Conservation (phyloP, 2,329 filamentous ascomycete genomes). For the Myriosclerotinia curreyana region DNA sequence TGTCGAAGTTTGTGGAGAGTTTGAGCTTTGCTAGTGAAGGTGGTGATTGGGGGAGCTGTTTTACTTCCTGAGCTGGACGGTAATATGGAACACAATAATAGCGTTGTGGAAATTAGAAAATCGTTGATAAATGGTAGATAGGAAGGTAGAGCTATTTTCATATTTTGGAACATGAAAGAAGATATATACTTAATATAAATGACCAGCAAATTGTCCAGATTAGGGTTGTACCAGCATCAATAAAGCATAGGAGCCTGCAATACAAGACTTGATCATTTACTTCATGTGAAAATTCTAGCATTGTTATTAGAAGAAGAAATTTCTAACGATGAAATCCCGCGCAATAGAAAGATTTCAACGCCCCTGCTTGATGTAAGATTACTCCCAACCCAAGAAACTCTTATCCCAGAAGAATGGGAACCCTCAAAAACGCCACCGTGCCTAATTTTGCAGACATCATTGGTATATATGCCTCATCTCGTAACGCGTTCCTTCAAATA, state of each 20-base stretch:
- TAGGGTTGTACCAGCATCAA: background rate
- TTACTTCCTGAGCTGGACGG: conserved; percentile 30
- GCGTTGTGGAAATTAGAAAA: background rate
- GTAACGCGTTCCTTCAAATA: conserved; percentile 23
- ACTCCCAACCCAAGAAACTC: conserved; percentile 8
- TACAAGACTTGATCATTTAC: background rate
- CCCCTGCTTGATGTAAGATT: conserved; percentile 14
- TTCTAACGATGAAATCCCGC: background rate
- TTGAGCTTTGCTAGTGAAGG: conserved; percentile 69
- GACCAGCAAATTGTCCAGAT: background rate
- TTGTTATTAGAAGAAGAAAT: background rate
- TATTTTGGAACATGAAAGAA: background rate
- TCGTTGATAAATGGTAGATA: background rate
- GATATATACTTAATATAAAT: background rate
- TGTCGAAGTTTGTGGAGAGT: conserved; percentile 70
- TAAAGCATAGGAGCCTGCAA: background rate
- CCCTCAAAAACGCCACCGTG: conserved; percentile 17
- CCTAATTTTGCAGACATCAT: conserved; percentile 11
- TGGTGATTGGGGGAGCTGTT: conserved; percentile 71
- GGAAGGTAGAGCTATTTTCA: background rate
- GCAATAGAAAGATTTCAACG: conserved; percentile 15
- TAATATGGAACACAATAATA: background rate
- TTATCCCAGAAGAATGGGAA: conserved; percentile 24
- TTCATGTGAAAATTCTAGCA: conserved; percentile 9
- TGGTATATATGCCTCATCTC: conserved; percentile 29